Evolutionary conservation across 805 yeast species (phyloP), one percentile per base, ranked within the genome.

Genomic region (Candida sphagnicola): DNA sequence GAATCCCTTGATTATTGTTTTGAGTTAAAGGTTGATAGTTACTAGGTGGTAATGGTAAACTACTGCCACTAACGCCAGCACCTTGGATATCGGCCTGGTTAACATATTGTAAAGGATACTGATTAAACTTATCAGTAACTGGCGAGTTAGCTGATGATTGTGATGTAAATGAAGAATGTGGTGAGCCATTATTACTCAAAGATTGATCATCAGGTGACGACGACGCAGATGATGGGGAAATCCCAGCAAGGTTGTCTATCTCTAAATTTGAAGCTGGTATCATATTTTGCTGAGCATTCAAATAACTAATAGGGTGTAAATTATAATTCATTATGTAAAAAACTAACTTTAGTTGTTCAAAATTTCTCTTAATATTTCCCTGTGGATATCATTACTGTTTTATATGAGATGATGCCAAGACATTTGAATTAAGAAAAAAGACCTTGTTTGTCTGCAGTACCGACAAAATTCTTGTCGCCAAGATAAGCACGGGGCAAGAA

Each of bases 241-340:
- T 17, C 5, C 35, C 25, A 15, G 35, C 33, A 18, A 30, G 6
- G 6, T 16, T 6, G n/a, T 30, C 33, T 6, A 30, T 14, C 5
- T 30, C 33, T 21, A 31, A 31, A n/a, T 17, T 10, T 8, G 18
- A 16, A 46, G 42, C 32, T 16, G 3, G 40, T 24, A 25, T 23
- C 38, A 18, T 41, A 40, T 16, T 24, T 14, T 24, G 44, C 14
- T 8, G 30, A 11, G 73, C 72, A 51, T 68, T 68, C 31, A 68
- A 58, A 42, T 68, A 68, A 19, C 72, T 56, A 21, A 68, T 61
- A n/a, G 74, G 74, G 46, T 68, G 74, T 35, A 67, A 51, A 47
- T 67, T 68, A 48, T 65, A 68, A 44, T 65, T 66, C 66, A 65
- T 62, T 14, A 25, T 45, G 33, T 18, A 11, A 17, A 8, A 21